A percentile compares a stretch with the other conserved stretches of the same genome.
phyloP scores from a whole-genome alignment of 2,329 filamentous ascomycete species.

The Aspergillus brasiliensis region DNA sequence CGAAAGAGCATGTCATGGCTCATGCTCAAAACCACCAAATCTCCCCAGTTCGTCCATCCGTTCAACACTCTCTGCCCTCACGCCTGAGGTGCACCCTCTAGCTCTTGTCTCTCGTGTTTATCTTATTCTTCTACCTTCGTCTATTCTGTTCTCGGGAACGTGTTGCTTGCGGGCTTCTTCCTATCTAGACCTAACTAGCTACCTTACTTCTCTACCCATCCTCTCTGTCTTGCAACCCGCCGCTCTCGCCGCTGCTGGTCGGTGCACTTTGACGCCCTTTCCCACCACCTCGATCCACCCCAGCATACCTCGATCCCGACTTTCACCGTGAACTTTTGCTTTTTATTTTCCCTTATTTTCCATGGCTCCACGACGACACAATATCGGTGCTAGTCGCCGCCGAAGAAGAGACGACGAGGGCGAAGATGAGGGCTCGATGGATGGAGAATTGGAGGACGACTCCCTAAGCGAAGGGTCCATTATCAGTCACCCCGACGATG shows the following conservation, averaged over 20 bases:
- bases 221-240: constrained; percentile 22
- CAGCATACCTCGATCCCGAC: constrained; percentile 1
- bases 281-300: background rate
- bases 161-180: constrained; percentile 13
- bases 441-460: constrained; percentile 59
- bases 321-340: background rate
- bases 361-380: constrained; percentile 49
- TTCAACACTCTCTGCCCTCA: constrained; percentile 22
- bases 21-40: constrained; percentile 25
- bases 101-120: constrained; percentile 6
- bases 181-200: constrained; percentile 16
- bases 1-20: constrained; percentile 29
- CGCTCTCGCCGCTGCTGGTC: constrained; percentile 25
- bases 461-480: constrained; percentile 65
- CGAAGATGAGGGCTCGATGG: constrained; percentile 52
- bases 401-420: constrained; percentile 51
- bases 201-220: constrained; percentile 15
- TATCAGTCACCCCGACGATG: constrained; percentile 59
- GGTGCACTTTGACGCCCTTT: constrained; percentile 16
- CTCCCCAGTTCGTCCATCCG: constrained; percentile 17
- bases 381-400: constrained; percentile 49
- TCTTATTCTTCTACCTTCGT: constrained; percentile 20
- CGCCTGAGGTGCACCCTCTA: constrained; percentile 19
- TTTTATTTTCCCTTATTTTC: constrained; percentile 8
- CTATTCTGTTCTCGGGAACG: constrained; percentile 5